Conservation (phyloP, 139 green algal genomes). For the Penium margaritaceum region DNA sequence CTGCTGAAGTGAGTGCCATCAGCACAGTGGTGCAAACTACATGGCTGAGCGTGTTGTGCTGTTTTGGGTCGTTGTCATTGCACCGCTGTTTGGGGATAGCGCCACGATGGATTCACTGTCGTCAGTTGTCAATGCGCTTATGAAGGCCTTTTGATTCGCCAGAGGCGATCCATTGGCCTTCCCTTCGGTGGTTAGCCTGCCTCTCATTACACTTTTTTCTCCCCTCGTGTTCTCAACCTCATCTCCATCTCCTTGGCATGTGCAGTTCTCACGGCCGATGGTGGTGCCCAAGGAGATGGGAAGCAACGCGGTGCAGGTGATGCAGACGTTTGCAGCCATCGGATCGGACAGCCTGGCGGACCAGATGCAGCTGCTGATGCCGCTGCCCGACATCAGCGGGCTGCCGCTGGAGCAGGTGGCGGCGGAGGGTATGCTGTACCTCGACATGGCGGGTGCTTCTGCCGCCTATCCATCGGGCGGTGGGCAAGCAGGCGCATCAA, state of each 20-base stretch:
- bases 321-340: conserved; percentile 15
- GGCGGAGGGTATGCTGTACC: conserved; percentile 11
- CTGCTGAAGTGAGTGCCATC: too few species aligned
- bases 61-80: too few species aligned
- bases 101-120: too few species aligned
- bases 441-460: conserved; percentile 16
- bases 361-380: conserved; percentile 18
- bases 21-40: too few species aligned
- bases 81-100: too few species aligned
- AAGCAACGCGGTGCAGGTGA: conserved; percentile 19
- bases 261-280: conserved; percentile 28
- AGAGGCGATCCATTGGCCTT: too few species aligned
- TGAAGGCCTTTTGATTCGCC: too few species aligned
- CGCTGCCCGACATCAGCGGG: conserved; percentile 29
- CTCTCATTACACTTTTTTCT: not conserved
- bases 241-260: not conserved
- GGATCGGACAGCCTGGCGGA: not conserved
- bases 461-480: too few species aligned
- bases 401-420: conserved; percentile 25
- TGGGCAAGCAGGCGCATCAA: too few species aligned
- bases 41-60: too few species aligned
- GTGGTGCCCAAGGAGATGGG: conserved; percentile 40
- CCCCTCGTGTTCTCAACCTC: not conserved
- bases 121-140: too few species aligned
- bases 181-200: not conserved